A percentile compares a stretch with the other conserved stretches of the same genome.
These are phyloP conservation scores for Przewalskia tangutica DNA, from an alignment of 257 asterid genomes.

Conservation along the genomic window DNA sequence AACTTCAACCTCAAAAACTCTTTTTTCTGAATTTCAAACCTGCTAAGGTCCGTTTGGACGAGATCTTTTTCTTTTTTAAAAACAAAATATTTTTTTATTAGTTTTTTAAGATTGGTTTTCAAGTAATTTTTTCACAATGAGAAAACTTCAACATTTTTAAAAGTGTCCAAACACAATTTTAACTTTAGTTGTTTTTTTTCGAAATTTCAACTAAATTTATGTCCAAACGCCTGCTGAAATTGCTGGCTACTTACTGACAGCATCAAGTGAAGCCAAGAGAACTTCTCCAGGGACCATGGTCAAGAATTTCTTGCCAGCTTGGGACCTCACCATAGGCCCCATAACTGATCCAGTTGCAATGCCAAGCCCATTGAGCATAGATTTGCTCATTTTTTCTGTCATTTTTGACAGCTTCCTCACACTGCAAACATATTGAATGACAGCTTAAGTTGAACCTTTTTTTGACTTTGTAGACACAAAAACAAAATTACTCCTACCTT, in stretches of 20 bases:
- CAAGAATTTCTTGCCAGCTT: constrained; percentile 53
- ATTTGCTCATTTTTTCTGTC: constrained; percentile 75
- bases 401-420: constrained; percentile 62
- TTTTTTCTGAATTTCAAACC: too few relatives aligned
- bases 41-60: background rate
- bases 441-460: background rate
- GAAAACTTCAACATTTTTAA: background rate
- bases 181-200: background rate
- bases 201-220: too few relatives aligned
- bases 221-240: too few relatives aligned
- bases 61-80: too few relatives aligned
- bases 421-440: constrained; percentile 11
- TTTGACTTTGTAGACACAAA: background rate
- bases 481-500: background rate
- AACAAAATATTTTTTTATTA: too few relatives aligned
- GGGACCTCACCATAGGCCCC: constrained; percentile 50
- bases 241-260: constrained; percentile 42
- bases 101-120: too few relatives aligned
- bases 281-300: constrained; percentile 70
- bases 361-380: constrained; percentile 65
- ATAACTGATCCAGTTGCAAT: constrained; percentile 55
- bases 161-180: background rate
- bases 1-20: too few relatives aligned
- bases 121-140: background rate
- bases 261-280: constrained; percentile 76